Evolutionary conservation across 805 yeast species (phyloP).

Genomic region (Saccharomyces mikatae): DNA sequence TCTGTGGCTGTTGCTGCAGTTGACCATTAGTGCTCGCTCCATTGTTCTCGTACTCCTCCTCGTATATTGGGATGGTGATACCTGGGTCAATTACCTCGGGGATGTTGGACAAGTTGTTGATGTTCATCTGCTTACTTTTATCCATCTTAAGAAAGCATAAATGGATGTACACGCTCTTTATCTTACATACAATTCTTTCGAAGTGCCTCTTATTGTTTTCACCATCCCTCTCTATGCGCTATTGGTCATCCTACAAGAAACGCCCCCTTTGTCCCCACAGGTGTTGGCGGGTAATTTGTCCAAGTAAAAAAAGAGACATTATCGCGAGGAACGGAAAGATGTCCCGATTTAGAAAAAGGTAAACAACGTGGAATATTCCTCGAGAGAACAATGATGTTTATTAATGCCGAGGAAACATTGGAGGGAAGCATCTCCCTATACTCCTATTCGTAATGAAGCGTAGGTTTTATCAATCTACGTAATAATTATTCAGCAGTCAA

Average conservation of each 20-base stretch:
- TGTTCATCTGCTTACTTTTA: slow-evolving; percentile 6
- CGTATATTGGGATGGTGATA: slow-evolving; percentile 29
- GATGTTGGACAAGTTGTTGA: slow-evolving; percentile 12
- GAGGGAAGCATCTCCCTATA: background rate
- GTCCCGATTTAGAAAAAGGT: slow-evolving; percentile 3
- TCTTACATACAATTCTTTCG: background rate
- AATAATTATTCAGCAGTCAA: background rate
- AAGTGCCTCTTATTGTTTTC: background rate
- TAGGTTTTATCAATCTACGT: background rate
- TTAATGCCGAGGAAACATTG: background rate
- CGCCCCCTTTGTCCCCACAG: background rate
- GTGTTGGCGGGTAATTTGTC: background rate
- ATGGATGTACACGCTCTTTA: background rate
- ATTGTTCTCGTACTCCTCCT: slow-evolving; percentile 16
- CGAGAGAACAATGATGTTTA: background rate
- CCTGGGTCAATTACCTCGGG: slow-evolving; percentile 30
- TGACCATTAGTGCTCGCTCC: slow-evolving; percentile 3
- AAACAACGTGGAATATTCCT: background rate
- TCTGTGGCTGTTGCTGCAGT: slow-evolving; percentile 20
- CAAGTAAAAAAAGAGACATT: background rate
- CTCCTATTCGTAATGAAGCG: background rate
- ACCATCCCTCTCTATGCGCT: background rate
- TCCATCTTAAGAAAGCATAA: slow-evolving; percentile 2
- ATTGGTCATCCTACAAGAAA: background rate
- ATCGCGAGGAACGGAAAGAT: background rate